phyloP scores from a whole-genome alignment of 148 eudicot species.

The Heliamphora exappendiculata region DNA sequence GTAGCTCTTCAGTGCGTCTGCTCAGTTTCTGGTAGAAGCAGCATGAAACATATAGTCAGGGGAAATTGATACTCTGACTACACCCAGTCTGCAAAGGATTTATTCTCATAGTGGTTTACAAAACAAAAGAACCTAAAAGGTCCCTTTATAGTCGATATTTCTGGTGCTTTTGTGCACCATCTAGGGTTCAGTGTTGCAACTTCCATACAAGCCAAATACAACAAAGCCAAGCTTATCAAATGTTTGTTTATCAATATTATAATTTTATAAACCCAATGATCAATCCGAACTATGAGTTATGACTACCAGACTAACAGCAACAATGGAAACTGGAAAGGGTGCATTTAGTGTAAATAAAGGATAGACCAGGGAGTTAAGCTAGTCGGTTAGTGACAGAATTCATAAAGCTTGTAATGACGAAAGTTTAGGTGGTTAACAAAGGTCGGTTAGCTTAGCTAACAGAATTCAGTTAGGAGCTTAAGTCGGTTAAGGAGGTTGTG shows the following conservation, averaged over 20 bases:
- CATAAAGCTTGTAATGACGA: not conserved
- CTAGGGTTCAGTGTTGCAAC: no score
- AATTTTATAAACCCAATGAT: not conserved
- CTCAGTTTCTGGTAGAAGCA: constrained; percentile 52
- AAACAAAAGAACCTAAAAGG: not conserved
- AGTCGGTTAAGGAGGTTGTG: no score
- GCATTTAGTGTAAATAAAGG: not conserved
- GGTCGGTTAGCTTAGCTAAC: not conserved
- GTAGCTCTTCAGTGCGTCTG: constrained; percentile 64
- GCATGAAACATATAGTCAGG: not conserved
- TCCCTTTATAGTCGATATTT: not conserved
- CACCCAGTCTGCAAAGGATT: not conserved
- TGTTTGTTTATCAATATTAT: not conserved
- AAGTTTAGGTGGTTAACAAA: not conserved
- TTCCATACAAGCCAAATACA: no score
- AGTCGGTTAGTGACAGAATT: not conserved
- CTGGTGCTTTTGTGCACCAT: not conserved
- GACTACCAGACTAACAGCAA: constrained; percentile 3
- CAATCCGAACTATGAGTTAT: not conserved
- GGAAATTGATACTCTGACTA: not conserved
- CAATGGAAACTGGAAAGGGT: not conserved
- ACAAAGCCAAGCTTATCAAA: not conserved
- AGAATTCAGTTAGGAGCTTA: no score
- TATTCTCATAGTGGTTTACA: not conserved
- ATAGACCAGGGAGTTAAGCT: not conserved